These are phyloP conservation scores for Lactifluus subvellereus DNA, from an alignment of 768 basidiomycete genomes.

Conservation along the genomic window DNA sequence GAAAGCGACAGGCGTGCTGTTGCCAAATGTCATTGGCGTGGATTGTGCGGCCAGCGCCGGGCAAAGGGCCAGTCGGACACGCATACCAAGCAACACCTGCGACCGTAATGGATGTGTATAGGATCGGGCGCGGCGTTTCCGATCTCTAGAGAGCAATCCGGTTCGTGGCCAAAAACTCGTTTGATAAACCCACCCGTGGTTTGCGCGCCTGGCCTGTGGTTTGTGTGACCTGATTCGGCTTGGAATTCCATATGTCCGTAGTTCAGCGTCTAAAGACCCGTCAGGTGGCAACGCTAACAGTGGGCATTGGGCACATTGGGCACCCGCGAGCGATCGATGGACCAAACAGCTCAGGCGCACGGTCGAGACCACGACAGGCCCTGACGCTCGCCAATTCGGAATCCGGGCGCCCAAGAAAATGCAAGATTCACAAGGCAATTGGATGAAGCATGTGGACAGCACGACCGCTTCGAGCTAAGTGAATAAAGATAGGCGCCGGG, in stretches of 20 bases:
- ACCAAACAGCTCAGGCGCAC: background rate
- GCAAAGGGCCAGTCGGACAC: background rate
- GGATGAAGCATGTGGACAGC: background rate
- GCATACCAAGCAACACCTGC: background rate
- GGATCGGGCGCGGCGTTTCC: conserved; percentile 4
- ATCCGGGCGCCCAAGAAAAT: background rate
- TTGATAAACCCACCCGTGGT: background rate
- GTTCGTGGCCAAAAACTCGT: background rate
- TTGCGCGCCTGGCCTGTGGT: background rate
- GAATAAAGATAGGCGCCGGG: conserved; percentile 8
- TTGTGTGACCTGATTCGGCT: conserved; percentile 6
- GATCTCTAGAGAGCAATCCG: conserved; percentile 1
- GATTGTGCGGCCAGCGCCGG: background rate
- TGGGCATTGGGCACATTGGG: conserved; percentile 2
- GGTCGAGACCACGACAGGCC: conserved; percentile 11
- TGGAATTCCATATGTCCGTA: conserved; percentile 23
- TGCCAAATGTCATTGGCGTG: background rate
- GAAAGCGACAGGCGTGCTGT: background rate
- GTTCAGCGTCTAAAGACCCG: background rate
- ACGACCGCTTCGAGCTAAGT: background rate
- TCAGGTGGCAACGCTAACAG: background rate
- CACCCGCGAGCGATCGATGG: background rate
- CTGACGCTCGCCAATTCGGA: conserved; percentile 7
- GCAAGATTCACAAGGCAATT: background rate
- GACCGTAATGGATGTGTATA: background rate